Percentiles rank a stretch among this genome's conserved stretches.
These are phyloP conservation scores for Mantamonas sphyraenae DNA, from an alignment of 78 protist species.

Conservation along the genomic window DNA sequence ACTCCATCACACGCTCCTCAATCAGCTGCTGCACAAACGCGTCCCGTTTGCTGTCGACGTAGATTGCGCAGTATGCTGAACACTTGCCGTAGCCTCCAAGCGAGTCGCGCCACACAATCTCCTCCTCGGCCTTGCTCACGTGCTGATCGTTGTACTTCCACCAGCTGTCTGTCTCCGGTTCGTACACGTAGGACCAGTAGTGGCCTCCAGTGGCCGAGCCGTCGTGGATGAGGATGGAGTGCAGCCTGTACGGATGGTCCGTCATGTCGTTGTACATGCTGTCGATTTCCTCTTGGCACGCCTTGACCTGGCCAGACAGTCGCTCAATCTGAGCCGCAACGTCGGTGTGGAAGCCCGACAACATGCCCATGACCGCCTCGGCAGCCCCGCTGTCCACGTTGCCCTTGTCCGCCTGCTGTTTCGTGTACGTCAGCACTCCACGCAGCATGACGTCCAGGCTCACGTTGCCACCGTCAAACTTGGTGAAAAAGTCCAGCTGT, in stretches of 20 bases:
- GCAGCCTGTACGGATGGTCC: constrained; percentile 15
- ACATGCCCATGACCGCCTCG: not conserved
- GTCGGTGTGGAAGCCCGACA: not conserved
- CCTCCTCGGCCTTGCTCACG: not conserved
- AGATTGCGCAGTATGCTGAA: not conserved
- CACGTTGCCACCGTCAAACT: too few relatives aligned
- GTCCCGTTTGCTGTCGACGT: too few relatives aligned
- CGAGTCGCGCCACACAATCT: not conserved
- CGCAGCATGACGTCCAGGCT: too few relatives aligned
- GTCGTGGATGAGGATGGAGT: constrained; percentile 8
- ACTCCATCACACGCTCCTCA: too few relatives aligned
- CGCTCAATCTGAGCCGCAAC: not conserved
- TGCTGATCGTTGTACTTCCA: constrained; percentile 17
- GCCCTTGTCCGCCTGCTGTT: too few relatives aligned
- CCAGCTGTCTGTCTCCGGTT: not conserved
- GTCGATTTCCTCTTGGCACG: not conserved
- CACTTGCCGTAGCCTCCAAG: constrained; percentile 1
- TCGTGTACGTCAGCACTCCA: too few relatives aligned
- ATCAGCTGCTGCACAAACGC: too few relatives aligned
- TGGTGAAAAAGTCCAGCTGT: not conserved
- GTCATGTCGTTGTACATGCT: not conserved
- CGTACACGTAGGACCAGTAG: constrained; percentile 23
- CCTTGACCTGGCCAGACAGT: not conserved
- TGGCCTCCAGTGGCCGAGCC: constrained; percentile 19
- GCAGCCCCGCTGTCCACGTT: too few relatives aligned